phyloP scores from a whole-genome alignment of 2,329 filamentous ascomycete species.

The Talaromyces sp. region DNA sequence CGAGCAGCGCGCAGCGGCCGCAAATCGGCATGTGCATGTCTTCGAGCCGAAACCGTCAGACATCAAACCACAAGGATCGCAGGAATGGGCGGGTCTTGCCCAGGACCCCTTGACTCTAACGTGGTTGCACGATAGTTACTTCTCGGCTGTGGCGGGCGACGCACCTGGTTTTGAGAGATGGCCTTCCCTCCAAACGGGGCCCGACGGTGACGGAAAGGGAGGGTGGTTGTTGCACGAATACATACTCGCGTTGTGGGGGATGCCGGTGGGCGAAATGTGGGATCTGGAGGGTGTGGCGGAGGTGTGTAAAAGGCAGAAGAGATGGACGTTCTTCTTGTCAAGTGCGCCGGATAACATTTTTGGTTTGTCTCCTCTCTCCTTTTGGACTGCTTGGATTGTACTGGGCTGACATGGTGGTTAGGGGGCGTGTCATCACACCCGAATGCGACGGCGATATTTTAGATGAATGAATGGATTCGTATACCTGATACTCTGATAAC shows the following conservation, averaged over 20 bases:
- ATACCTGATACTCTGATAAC: constrained; percentile 15
- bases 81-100: constrained; percentile 49
- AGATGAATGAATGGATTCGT: background rate
- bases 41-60: background rate
- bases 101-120: constrained; percentile 56
- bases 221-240: constrained; percentile 39
- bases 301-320: constrained; percentile 34
- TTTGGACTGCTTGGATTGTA: background rate
- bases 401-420: constrained; percentile 16
- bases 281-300: constrained; percentile 39
- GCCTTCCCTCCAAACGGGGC: constrained; percentile 43
- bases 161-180: constrained; percentile 62
- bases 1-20: constrained; percentile 32
- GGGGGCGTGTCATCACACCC: constrained; percentile 27
- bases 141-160: constrained; percentile 64
- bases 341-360: constrained; percentile 42
- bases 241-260: constrained; percentile 43
- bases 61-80: constrained; percentile 27
- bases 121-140: constrained; percentile 68
- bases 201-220: background rate
- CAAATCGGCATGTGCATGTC: constrained; percentile 24
- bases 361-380: constrained; percentile 26
- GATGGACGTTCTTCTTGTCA: constrained; percentile 43
- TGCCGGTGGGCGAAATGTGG: constrained; percentile 47
- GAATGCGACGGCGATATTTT: constrained; percentile 31